phyloP scores from a whole-genome alignment of 1,284 basidiomycete species.

The Apiotrichum akiyoshidainum region DNA sequence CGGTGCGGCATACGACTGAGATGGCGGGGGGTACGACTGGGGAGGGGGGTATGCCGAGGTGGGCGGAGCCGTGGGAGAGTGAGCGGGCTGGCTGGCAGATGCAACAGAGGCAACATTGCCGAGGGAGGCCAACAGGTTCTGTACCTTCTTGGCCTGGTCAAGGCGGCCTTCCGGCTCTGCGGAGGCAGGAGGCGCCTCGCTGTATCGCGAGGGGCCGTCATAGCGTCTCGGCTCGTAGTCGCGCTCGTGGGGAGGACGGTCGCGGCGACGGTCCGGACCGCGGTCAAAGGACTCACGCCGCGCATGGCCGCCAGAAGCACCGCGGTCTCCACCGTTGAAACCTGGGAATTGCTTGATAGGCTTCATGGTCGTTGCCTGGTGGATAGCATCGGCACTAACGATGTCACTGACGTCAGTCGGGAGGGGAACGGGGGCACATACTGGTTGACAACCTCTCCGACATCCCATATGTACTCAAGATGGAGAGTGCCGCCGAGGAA shows the following conservation, averaged over 20 bases:
- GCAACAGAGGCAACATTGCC: conserved; percentile 10
- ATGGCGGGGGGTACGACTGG: conserved; percentile 6
- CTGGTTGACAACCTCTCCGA: conserved; percentile 51
- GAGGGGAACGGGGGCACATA: conserved; percentile 11
- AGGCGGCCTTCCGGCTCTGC: conserved; percentile 27
- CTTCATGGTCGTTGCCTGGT: conserved; percentile 5
- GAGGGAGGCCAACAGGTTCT: conserved; percentile 33
- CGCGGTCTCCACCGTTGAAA: background rate
- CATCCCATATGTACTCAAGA: conserved; percentile 83
- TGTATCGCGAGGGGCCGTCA: conserved; percentile 9
- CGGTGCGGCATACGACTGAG: conserved; percentile 21
- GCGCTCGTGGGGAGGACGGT: background rate
- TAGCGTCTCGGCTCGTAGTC: conserved; percentile 1
- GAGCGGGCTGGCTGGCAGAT: conserved; percentile 3
- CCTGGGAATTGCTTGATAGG: background rate
- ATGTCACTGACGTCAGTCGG: conserved; percentile 4
- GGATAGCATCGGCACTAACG: conserved; percentile 8
- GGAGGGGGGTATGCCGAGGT: conserved; percentile 7
- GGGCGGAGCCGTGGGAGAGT: conserved; percentile 3
- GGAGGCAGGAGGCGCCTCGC: conserved; percentile 11
- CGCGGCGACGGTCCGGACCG: background rate
- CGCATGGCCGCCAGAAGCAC: background rate
- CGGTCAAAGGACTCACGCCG: background rate
- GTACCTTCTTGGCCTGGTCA: conserved; percentile 40
- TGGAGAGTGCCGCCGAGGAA: conserved; percentile 84